Conservation (phyloP, 768 basidiomycete genomes). For the Tricholoma saponaceum region DNA sequence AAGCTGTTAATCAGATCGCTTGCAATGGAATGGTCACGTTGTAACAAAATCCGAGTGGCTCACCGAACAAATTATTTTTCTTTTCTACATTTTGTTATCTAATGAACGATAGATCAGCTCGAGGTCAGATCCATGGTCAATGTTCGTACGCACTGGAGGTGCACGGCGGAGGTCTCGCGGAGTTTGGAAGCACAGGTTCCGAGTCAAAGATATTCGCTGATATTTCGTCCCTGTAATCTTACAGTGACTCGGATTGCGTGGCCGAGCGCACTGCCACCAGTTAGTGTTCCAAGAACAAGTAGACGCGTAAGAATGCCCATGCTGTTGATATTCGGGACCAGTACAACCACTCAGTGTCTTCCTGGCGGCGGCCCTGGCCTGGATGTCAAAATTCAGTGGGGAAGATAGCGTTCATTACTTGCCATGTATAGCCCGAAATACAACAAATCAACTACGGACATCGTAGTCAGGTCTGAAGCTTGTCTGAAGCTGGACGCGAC, state of each 20-base stretch:
- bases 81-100: not conserved
- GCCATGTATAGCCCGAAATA: not conserved
- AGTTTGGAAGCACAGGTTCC: too few relatives aligned
- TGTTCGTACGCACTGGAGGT: too few relatives aligned
- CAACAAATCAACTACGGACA: too few relatives aligned
- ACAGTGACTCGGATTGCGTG: too few relatives aligned
- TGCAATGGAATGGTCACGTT: not conserved
- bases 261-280: too few relatives aligned
- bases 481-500: too few relatives aligned
- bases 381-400: not conserved
- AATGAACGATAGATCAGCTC: not conserved
- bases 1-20: not conserved
- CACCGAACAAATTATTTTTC: not conserved
- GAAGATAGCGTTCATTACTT: not conserved
- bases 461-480: too few relatives aligned
- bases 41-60: not conserved
- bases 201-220: too few relatives aligned
- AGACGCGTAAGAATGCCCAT: not conserved
- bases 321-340: not conserved
- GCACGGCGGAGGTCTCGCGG: too few relatives aligned
- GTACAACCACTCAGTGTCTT: not conserved
- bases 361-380: not conserved
- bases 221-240: too few relatives aligned
- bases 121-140: not conserved
- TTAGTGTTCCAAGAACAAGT: too few relatives aligned